These are phyloP conservation scores for Phytophthora chlamydospora DNA, from an alignment of 352 stramenopile genomes.

Conservation along the genomic window DNA sequence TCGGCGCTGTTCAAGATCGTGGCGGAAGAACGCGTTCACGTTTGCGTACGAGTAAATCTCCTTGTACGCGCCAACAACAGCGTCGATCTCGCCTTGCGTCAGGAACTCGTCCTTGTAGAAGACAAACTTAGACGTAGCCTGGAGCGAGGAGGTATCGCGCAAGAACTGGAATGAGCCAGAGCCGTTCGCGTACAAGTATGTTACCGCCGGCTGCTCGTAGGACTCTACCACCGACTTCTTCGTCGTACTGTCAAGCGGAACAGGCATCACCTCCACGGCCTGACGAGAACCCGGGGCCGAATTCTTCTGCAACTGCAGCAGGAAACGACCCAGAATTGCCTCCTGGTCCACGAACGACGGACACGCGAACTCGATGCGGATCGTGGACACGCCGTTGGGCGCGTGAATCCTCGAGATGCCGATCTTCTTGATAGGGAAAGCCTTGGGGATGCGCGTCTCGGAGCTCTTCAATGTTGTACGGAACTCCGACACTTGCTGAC, in stretches of 20 bases:
- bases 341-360: constrained; percentile 80
- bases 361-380: constrained; percentile 84
- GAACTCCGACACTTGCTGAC: constrained; percentile 80
- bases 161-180: constrained; percentile 87
- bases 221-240: constrained; percentile 70
- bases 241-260: constrained; percentile 34
- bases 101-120: constrained; percentile 90
- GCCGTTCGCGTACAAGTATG: constrained; percentile 75
- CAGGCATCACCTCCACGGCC: constrained; percentile 66
- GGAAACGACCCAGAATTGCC: constrained; percentile 71
- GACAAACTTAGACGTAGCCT: constrained; percentile 64
- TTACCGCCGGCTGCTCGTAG: constrained; percentile 73
- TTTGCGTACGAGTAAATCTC: constrained; percentile 84
- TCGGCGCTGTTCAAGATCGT: constrained; percentile 70
- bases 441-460: constrained; percentile 75
- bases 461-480: constrained; percentile 73
- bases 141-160: constrained; percentile 50
- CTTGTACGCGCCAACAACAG: constrained; percentile 85
- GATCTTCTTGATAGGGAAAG: constrained; percentile 85
- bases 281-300: constrained; percentile 27
- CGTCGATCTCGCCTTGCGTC: constrained; percentile 69
- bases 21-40: constrained; percentile 74
- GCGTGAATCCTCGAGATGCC: constrained; percentile 78
- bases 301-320: constrained; percentile 57
- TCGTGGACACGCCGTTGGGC: constrained; percentile 83